phyloP scores from a whole-genome alignment of 2,329 filamentous ascomycete species.

The Alternaria rosae region DNA sequence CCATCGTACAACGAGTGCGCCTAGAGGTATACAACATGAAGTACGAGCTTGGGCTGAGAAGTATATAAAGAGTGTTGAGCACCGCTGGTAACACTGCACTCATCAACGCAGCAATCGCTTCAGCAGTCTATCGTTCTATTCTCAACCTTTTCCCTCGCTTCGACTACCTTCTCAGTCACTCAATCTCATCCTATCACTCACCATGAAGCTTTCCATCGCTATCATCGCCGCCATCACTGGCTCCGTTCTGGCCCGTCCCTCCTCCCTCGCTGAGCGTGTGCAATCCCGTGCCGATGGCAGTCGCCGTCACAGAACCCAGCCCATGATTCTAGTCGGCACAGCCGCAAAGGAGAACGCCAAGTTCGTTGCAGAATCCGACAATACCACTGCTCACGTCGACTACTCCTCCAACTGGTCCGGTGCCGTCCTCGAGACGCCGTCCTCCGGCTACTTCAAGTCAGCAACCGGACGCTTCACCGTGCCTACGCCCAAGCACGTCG shows the following conservation, averaged over 20 bases:
- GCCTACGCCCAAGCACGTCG: slow-evolving; percentile 56
- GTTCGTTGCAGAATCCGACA: slow-evolving; percentile 21
- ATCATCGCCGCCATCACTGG: slow-evolving; percentile 19
- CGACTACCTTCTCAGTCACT: background rate
- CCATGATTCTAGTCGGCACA: slow-evolving; percentile 21
- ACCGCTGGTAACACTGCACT: background rate
- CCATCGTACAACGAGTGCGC: background rate
- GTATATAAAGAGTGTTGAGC: background rate
- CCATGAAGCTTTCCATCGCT: slow-evolving; percentile 24
- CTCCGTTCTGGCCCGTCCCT: slow-evolving; percentile 21
- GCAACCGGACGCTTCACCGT: slow-evolving; percentile 64
- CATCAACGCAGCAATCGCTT: background rate
- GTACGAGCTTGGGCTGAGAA: background rate
- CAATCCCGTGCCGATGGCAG: slow-evolving; percentile 23
- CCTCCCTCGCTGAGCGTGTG: slow-evolving; percentile 22
- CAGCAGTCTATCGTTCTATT: background rate
- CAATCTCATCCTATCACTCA: background rate
- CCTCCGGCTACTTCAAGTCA: slow-evolving; percentile 58
- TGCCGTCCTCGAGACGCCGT: slow-evolving; percentile 55
- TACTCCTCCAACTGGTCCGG: slow-evolving; percentile 69
- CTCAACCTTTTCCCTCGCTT: background rate
- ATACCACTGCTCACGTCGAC: slow-evolving; percentile 54
- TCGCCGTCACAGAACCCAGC: slow-evolving; percentile 23
- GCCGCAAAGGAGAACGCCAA: slow-evolving; percentile 17
- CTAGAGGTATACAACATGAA: background rate